Evolutionary conservation across 495 filamentous ascomycete species (phyloP), one percentile per base, ranked within the genome.

Genomic region (Lophiotrema nucula): DNA sequence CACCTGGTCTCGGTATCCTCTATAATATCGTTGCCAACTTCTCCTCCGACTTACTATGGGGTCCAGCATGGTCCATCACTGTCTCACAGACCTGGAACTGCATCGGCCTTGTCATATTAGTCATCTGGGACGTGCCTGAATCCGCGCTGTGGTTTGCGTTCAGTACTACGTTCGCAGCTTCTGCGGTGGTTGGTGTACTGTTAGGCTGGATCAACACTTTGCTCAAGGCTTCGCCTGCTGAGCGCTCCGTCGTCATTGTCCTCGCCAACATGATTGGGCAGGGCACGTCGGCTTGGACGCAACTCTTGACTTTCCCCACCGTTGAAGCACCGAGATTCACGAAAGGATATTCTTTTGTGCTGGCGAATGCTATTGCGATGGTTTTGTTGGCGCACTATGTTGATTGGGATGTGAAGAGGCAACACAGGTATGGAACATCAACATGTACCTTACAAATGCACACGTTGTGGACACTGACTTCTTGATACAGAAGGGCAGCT

Each of bases 121-220:
- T 62, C 15, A 58, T 71, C 8, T 83, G 79, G 80, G 70, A 75
- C n/a, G 73, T 81, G 0, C 75, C 77, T 1, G 70, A 75, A 28
- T 69, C 72, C 0, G 67, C 79, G 15, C 73, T 77, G 18, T 80
- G 77, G 71, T 77, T 81, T 48, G 77, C 78, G 0, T 82, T 79
- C 58, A 64, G 60, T 53, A 66, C 62, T 18, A 67, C 63, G 12
- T 73, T 71, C 50, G 49, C 50, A 1, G 44, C 71, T 10, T 55
- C 66, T 13, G 65, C 71, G 39, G 65, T 73, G 66, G 67, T 63
- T 15, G 67, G 64, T 18, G 71, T 72, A 0, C 27, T 73, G n/a
- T 64, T 71, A 21, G 70, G 70, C 12, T 73, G 70, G 71, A 59
- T 72, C 15, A 73, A 73, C 46, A 63, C 39, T 39, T 38, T 62